A percentile compares a stretch with the other conserved stretches of the same genome.
These are phyloP conservation scores for Gypsophila paniculata DNA, from an alignment of 179 eudicot species.

Conservation along the genomic window DNA sequence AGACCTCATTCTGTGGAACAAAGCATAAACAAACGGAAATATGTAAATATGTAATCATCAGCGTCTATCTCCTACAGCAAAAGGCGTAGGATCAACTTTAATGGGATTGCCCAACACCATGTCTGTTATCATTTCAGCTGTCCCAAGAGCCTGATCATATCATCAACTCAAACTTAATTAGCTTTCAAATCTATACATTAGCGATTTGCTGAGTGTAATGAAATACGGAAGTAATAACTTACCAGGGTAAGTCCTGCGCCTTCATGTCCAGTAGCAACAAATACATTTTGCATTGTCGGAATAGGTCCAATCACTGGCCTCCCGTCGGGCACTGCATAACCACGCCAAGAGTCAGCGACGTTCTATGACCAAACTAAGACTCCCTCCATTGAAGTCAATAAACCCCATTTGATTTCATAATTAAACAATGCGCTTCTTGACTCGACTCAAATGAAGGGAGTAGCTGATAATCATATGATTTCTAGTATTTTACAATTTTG, in stretches of 20 bases:
- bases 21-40: no score
- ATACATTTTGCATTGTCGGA: slow-evolving; percentile 56
- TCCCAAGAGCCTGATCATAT: slow-evolving; percentile 58
- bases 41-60: not conserved
- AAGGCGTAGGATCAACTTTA: slow-evolving; percentile 51
- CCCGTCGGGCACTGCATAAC: slow-evolving; percentile 71
- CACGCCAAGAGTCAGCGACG: slow-evolving; percentile 1
- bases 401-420: not conserved
- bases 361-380: not conserved
- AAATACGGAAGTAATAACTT: slow-evolving; percentile 11
- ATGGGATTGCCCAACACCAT: slow-evolving; percentile 62
- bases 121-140: slow-evolving; percentile 73
- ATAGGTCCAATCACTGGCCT: slow-evolving; percentile 75
- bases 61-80: slow-evolving; percentile 35
- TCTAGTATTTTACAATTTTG: not conserved
- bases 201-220: not conserved
- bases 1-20: not conserved
- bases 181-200: not conserved
- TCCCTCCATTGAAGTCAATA: not conserved
- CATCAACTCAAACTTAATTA: slow-evolving; percentile 1
- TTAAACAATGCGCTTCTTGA: not conserved
- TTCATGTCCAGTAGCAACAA: slow-evolving; percentile 86
- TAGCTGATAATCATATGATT: no score
- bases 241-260: slow-evolving; percentile 86
- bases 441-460: not conserved